phyloP scores from a whole-genome alignment of 768 basidiomycete genomes.

The Serendipita sp. region DNA sequence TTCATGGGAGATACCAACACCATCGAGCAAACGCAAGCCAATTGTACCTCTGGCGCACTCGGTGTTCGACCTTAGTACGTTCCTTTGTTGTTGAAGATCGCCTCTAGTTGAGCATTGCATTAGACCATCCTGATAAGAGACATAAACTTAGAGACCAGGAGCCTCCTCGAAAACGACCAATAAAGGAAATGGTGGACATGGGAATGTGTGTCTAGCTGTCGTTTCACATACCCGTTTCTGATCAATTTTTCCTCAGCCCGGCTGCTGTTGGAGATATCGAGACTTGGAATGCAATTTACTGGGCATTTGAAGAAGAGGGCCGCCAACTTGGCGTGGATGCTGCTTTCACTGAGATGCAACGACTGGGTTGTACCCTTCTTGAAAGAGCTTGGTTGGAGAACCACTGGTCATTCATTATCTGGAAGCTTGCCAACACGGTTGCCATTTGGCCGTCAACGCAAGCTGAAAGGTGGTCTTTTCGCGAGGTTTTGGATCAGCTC shows the following conservation, averaged over 20 bases:
- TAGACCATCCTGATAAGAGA: not conserved
- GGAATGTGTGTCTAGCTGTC: slow-evolving; percentile 33
- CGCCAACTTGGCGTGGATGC: slow-evolving; percentile 16
- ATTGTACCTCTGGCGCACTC: not conserved
- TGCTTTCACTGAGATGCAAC: slow-evolving; percentile 38
- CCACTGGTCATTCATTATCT: slow-evolving; percentile 78
- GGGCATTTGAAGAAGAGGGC: slow-evolving; percentile 10
- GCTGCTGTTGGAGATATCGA: slow-evolving; percentile 10
- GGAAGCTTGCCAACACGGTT: slow-evolving; percentile 86
- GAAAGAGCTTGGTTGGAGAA: slow-evolving; percentile 78
- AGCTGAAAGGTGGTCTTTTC: slow-evolving; percentile 61
- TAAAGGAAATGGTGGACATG: not conserved
- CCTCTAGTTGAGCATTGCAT: not conserved
- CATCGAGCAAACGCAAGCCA: not conserved
- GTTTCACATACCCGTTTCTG: slow-evolving; percentile 15
- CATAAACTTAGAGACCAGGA: not conserved
- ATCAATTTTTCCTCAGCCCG: slow-evolving; percentile 4
- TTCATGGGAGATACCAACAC: not conserved
- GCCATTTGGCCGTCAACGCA: slow-evolving; percentile 45
- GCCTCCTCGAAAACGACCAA: not conserved
- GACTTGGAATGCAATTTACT: slow-evolving; percentile 11
- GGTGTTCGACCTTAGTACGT: not conserved
- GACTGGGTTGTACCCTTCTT: slow-evolving; percentile 46
- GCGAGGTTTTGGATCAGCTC: slow-evolving; percentile 65
- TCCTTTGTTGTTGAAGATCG: not conserved